Evolutionary conservation across 129 eudicot species (phyloP).

Genomic region (Lonicera japonica): DNA sequence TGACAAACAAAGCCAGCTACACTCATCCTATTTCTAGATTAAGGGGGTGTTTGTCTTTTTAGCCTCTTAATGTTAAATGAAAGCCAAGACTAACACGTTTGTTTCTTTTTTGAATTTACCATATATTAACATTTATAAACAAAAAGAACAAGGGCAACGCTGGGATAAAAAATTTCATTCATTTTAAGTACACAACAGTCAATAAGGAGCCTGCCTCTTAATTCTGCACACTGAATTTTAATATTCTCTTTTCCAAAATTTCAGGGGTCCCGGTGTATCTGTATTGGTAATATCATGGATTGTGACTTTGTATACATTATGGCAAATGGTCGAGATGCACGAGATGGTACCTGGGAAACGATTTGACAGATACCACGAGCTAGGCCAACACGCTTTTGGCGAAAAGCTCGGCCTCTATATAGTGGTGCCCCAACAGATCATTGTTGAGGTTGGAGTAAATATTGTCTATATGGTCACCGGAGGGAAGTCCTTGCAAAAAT

Average conservation of each 20-base stretch:
- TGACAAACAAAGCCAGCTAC: too few species aligned
- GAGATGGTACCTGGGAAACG: constrained; percentile 45
- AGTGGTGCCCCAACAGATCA: constrained; percentile 47
- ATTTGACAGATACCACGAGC: constrained; percentile 48
- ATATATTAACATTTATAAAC: too few species aligned
- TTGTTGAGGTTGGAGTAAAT: constrained; percentile 42
- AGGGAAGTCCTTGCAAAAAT: constrained; percentile 36
- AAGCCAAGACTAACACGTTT: too few species aligned
- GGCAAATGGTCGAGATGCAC: constrained; percentile 61
- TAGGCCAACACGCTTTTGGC: constrained; percentile 52
- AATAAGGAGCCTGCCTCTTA: background rate
- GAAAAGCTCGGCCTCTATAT: constrained; percentile 48
- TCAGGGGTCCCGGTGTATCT: constrained; percentile 46
- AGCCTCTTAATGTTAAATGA: too few species aligned
- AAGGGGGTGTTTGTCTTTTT: too few species aligned
- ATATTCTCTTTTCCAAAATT: background rate
- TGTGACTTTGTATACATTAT: constrained; percentile 35
- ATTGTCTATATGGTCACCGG: constrained; percentile 64
- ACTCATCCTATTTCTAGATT: too few species aligned
- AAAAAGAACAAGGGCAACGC: background rate
- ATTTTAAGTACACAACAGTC: background rate
- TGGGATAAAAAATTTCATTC: background rate
- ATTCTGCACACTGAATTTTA: background rate
- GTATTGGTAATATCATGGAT: constrained; percentile 39
- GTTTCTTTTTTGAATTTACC: too few species aligned